These are phyloP conservation scores for Jaapia argillacea DNA, from an alignment of 768 basidiomycete genomes.

Conservation along the genomic window DNA sequence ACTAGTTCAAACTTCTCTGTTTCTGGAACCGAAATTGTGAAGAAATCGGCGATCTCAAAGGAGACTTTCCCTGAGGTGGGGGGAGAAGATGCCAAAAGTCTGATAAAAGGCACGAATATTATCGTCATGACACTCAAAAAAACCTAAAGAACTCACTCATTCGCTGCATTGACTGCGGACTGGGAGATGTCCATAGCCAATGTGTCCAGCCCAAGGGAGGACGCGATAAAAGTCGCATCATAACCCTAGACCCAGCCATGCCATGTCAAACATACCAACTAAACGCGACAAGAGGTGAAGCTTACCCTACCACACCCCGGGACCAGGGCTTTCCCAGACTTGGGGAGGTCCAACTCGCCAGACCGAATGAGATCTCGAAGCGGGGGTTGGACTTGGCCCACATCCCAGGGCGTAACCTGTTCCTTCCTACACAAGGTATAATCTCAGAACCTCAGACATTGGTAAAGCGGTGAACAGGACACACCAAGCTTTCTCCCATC, in stretches of 20 bases:
- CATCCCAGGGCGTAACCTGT: slow-evolving; percentile 54
- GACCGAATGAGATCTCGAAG: slow-evolving; percentile 41
- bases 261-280: background rate
- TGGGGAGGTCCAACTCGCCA: slow-evolving; percentile 33
- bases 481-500: slow-evolving; percentile 12
- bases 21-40: slow-evolving; percentile 26
- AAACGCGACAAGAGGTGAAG: too few relatives aligned
- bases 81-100: slow-evolving; percentile 10
- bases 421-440: background rate
- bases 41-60: slow-evolving; percentile 44
- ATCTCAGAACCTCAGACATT: too few relatives aligned
- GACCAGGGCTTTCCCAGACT: slow-evolving; percentile 31
- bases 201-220: slow-evolving; percentile 33
- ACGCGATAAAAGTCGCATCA: slow-evolving; percentile 46
- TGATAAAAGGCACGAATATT: background rate
- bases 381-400: slow-evolving; percentile 42
- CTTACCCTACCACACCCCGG: slow-evolving; percentile 48
- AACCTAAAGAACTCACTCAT: slow-evolving; percentile 20
- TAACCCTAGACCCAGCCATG: slow-evolving; percentile 40
- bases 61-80: slow-evolving; percentile 21
- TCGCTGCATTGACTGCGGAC: slow-evolving; percentile 40
- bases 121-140: slow-evolving; percentile 1
- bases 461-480: too few relatives aligned
- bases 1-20: slow-evolving; percentile 39
- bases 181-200: slow-evolving; percentile 48